A percentile compares a stretch with the other conserved stretches of the same genome.
Conservation (phyloP, 139 green algal species). For the Chlamydomonas eustigma region DNA sequence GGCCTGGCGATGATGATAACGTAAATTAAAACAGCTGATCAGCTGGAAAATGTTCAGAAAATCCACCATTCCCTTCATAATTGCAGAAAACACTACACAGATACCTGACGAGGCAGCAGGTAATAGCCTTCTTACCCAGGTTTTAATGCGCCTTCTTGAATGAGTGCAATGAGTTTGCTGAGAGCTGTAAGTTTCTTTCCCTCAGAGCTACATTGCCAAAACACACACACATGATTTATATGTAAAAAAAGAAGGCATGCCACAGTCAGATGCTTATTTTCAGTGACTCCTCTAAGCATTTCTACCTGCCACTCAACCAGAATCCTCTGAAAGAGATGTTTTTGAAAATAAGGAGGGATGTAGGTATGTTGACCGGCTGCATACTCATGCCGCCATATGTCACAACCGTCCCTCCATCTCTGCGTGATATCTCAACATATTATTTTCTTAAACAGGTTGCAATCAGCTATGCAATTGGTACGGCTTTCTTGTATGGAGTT, state of each 20-base stretch:
- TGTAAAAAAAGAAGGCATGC: background rate
- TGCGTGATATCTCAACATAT: too few relatives aligned
- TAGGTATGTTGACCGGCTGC: conserved; percentile 69
- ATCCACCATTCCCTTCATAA: background rate
- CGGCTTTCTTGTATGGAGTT: too few relatives aligned
- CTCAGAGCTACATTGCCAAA: too few relatives aligned
- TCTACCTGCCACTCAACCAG: conserved; percentile 73
- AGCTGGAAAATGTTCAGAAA: background rate
- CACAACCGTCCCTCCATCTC: conserved; percentile 65
- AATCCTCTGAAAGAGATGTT: conserved; percentile 73
- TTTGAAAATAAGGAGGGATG: conserved; percentile 85
- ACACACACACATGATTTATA: too few relatives aligned
- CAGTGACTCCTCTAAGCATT: too few relatives aligned
- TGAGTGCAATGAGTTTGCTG: too few relatives aligned
- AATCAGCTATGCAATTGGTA: too few relatives aligned
- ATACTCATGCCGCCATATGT: conserved; percentile 86
- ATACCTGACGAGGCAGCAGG: background rate
- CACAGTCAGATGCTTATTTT: too few relatives aligned
- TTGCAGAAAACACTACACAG: background rate
- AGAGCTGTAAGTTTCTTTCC: too few relatives aligned
- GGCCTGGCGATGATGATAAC: background rate
- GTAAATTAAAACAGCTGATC: background rate
- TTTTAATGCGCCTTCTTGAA: too few relatives aligned
- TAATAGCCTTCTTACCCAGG: background rate
- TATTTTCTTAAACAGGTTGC: too few relatives aligned